phyloP scores from a whole-genome alignment of 2,329 filamentous ascomycete species.

The Pseudocercospora ulei region DNA sequence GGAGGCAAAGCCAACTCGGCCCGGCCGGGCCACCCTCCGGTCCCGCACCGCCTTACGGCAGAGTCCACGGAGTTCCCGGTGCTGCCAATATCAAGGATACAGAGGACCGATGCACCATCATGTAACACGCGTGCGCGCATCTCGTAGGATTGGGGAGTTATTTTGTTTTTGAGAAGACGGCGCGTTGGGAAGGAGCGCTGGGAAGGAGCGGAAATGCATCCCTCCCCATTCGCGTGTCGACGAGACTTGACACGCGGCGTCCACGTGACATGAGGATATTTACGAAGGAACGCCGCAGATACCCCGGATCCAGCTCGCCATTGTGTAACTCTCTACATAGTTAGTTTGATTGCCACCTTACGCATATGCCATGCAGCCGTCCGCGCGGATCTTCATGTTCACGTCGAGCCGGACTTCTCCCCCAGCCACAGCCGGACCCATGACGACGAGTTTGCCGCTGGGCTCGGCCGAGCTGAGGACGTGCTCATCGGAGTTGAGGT shows the following conservation, averaged over 20 bases:
- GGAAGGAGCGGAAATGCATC: too few species aligned
- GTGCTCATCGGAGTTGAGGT: conserved; percentile 33
- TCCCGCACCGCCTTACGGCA: conserved; percentile 16
- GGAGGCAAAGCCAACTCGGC: conserved; percentile 21
- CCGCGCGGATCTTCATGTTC: conserved; percentile 55
- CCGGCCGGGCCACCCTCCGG: conserved; percentile 7
- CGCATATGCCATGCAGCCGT: conserved; percentile 54
- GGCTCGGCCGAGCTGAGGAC: conserved; percentile 53
- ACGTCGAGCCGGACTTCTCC: conserved; percentile 55
- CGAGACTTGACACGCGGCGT: too few species aligned
- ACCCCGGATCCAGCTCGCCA: too few species aligned
- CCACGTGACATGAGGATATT: too few species aligned
- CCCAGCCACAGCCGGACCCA: conserved; percentile 63
- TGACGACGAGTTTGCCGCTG: conserved; percentile 50
- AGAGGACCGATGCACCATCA: conserved; percentile 41
- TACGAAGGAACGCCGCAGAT: too few species aligned
- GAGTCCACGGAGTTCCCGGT: conserved; percentile 17
- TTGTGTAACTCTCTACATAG: too few species aligned
- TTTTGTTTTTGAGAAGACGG: too few species aligned
- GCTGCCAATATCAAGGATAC: conserved; percentile 28
- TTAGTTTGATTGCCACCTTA: too few species aligned
- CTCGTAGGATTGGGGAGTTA: too few species aligned
- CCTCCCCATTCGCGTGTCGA: too few species aligned
- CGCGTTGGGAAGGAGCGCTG: too few species aligned
- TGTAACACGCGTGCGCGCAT: too few species aligned